These are phyloP conservation scores for Byssochlamys sp. DNA, from an alignment of 2,329 filamentous ascomycete species.

Conservation along the genomic window DNA sequence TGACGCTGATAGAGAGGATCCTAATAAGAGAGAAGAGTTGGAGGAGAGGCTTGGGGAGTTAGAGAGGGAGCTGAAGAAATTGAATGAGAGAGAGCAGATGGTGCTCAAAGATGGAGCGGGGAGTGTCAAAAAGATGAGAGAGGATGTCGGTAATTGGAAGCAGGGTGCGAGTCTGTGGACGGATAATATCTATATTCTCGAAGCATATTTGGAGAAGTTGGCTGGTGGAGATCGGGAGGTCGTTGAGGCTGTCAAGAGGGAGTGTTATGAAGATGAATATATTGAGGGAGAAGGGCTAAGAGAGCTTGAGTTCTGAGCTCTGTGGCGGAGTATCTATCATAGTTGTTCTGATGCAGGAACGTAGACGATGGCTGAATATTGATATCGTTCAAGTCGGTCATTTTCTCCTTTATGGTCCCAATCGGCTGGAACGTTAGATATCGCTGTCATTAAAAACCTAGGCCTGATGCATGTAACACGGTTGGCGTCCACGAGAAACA, in stretches of 20 bases:
- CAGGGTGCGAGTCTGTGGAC: constrained; percentile 30
- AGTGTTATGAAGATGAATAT: constrained; percentile 46
- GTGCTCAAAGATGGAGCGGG: constrained; percentile 15
- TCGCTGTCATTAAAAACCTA: too few relatives aligned
- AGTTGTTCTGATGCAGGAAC: too few relatives aligned
- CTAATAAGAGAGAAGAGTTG: constrained; percentile 11
- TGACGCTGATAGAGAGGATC: constrained; percentile 10
- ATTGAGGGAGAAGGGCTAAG: constrained; percentile 45
- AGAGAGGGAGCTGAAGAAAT: constrained; percentile 20
- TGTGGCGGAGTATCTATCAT: not conserved
- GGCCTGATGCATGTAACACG: too few relatives aligned
- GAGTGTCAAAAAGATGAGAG: constrained; percentile 21
- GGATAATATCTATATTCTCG: constrained; percentile 37
- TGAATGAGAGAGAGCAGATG: constrained; percentile 24
- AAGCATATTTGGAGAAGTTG: constrained; percentile 30
- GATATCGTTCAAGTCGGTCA: too few relatives aligned
- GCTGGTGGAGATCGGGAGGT: constrained; percentile 36
- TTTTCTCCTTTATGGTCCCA: too few relatives aligned
- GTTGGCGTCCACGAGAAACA: too few relatives aligned
- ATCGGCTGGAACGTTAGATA: too few relatives aligned
- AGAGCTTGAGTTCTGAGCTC: constrained; percentile 21
- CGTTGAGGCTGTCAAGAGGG: constrained; percentile 34
- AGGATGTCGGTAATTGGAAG: constrained; percentile 24
- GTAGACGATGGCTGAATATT: too few relatives aligned
- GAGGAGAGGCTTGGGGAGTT: constrained; percentile 10